A percentile compares a stretch with the other conserved stretches of the same genome.
Conservation (phyloP, 345 rosid genomes). For the Limnanthes douglasii region DNA sequence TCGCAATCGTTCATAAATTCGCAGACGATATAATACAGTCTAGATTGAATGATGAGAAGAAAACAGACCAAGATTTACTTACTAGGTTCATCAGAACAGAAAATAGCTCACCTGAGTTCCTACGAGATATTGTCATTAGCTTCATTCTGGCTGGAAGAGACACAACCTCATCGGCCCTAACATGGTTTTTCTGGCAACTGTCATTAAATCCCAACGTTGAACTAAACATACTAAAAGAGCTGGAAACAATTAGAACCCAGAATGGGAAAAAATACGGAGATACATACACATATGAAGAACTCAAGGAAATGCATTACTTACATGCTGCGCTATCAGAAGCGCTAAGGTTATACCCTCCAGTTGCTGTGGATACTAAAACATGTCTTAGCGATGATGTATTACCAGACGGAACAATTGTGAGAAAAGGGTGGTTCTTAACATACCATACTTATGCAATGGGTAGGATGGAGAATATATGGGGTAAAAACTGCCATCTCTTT, state of each 20-base stretch:
- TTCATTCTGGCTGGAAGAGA: conserved; percentile 57
- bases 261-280: conserved; percentile 6
- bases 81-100: conserved; percentile 27
- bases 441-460: conserved; percentile 67
- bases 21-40: conserved; percentile 23
- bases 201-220: conserved; percentile 23
- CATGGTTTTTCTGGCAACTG: conserved; percentile 65
- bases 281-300: conserved; percentile 36
- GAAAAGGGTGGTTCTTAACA: conserved; percentile 38
- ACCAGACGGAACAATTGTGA: conserved; percentile 56
- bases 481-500: conserved; percentile 38
- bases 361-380: conserved; percentile 34
- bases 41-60: conserved; percentile 35
- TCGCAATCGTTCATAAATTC: conserved; percentile 26
- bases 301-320: conserved; percentile 38
- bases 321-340: conserved; percentile 66
- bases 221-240: conserved; percentile 23
- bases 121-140: conserved; percentile 45
- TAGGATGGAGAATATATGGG: conserved; percentile 61
- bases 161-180: conserved; percentile 59
- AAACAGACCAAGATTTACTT: conserved; percentile 27
- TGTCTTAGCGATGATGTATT: conserved; percentile 31
- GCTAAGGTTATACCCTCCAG: conserved; percentile 57
- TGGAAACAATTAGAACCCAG: conserved; percentile 9
- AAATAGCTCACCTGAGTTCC: conserved; percentile 24